Conservation (phyloP, 2,329 filamentous ascomycete genomes). For the Alternaria arbusti region DNA sequence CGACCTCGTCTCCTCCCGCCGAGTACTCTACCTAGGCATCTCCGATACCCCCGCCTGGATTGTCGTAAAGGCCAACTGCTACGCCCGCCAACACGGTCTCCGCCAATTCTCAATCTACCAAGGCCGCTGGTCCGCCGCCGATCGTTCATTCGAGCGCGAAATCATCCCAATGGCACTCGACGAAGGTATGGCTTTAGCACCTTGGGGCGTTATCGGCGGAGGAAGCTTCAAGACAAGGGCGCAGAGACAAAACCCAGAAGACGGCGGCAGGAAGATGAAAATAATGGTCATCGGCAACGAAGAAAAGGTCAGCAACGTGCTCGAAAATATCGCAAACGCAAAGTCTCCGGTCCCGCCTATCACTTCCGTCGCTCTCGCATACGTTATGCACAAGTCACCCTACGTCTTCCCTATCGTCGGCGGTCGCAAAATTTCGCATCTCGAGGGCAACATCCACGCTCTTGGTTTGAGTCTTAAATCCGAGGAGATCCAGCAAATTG, state of each 20-base stretch:
- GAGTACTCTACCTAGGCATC: conserved; percentile 55
- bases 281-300: conserved; percentile 54
- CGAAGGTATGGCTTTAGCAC: conserved; percentile 54
- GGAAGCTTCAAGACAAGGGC: conserved; percentile 52
- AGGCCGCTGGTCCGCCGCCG: conserved; percentile 51
- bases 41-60: conserved; percentile 54
- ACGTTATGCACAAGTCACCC: conserved; percentile 50
- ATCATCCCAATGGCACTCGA: conserved; percentile 54
- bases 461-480: not conserved
- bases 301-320: conserved; percentile 55
- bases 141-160: conserved; percentile 54
- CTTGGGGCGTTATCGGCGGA: conserved; percentile 61
- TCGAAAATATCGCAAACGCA: not conserved
- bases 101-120: conserved; percentile 51
- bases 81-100: conserved; percentile 51
- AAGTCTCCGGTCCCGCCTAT: conserved; percentile 39
- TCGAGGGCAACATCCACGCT: conserved; percentile 51
- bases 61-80: conserved; percentile 36
- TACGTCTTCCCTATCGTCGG: conserved; percentile 79
- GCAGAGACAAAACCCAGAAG: conserved; percentile 52
- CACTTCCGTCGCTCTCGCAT: conserved; percentile 56
- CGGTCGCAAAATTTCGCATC: conserved; percentile 70
- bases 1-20: conserved; percentile 48
- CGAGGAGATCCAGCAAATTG: not conserved
- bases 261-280: conserved; percentile 48